phyloP scores from a whole-genome alignment of 1,139 yeast genomes.

The Kazachstania sp. region DNA sequence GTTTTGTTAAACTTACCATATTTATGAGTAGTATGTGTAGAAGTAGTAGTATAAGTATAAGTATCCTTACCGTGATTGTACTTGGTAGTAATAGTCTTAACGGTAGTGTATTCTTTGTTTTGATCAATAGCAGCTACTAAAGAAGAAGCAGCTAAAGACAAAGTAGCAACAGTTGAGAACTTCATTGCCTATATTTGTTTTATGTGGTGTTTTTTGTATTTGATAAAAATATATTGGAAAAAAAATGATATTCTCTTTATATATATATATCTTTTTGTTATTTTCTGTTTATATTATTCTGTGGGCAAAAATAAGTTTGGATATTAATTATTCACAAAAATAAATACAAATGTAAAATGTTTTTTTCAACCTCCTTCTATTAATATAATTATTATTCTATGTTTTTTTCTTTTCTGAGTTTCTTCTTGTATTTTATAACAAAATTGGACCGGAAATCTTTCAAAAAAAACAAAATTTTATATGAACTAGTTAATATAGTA shows the following conservation, averaged over 20 bases:
- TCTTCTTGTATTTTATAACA: too few species aligned
- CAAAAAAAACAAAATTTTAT: not conserved
- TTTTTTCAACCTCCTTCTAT: not conserved
- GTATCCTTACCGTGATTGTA: constrained; percentile 4
- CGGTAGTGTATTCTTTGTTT: constrained; percentile 16
- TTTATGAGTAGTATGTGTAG: constrained; percentile 38
- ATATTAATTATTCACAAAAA: not conserved
- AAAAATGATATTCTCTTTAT: not conserved
- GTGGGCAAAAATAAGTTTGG: not conserved
- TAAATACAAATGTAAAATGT: too few species aligned
- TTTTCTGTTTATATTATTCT: not conserved
- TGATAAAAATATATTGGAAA: not conserved
- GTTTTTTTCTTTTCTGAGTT: not conserved
- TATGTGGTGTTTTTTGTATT: not conserved
- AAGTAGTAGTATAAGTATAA: constrained; percentile 21
- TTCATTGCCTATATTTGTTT: constrained; percentile 29
- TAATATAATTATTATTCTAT: not conserved
- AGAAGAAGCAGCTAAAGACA: constrained; percentile 31
- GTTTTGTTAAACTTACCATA: constrained; percentile 48
- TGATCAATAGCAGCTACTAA: constrained; percentile 24
- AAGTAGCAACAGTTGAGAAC: constrained; percentile 30
- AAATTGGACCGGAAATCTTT: too few species aligned
- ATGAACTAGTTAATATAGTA: not conserved
- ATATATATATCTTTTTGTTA: not conserved
- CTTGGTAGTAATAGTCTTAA: constrained; percentile 16